Conservation (phyloP, 768 basidiomycete species). For the Suillus paluster region DNA sequence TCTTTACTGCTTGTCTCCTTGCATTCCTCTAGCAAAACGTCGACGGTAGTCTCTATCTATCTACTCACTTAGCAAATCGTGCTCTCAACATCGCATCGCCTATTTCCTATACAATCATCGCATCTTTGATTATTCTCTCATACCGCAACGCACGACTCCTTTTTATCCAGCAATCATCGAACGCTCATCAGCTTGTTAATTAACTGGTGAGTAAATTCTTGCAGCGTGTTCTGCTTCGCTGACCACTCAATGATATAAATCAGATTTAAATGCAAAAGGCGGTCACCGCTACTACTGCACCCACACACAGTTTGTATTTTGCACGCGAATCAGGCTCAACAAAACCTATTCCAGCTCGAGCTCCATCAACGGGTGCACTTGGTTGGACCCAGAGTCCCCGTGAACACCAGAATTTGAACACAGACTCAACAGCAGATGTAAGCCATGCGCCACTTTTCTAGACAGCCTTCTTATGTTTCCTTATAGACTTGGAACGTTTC, state of each 20-base stretch:
- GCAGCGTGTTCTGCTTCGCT: slow-evolving; percentile 13
- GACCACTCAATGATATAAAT: slow-evolving; percentile 30
- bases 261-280: slow-evolving; percentile 73
- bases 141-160: slow-evolving; percentile 43
- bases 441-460: slow-evolving; percentile 29
- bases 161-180: slow-evolving; percentile 54
- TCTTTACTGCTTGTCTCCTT: slow-evolving; percentile 43
- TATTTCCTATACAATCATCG: slow-evolving; percentile 44
- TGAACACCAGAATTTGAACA: slow-evolving; percentile 38
- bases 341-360: slow-evolving; percentile 34
- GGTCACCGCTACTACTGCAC: slow-evolving; percentile 60
- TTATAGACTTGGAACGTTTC: slow-evolving; percentile 54
- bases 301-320: slow-evolving; percentile 37
- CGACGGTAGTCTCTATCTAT: slow-evolving; percentile 42
- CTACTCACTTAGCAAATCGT: slow-evolving; percentile 39
- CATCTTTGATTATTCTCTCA: slow-evolving; percentile 54
- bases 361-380: slow-evolving; percentile 39
- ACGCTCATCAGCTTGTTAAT: slow-evolving; percentile 44
- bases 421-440: slow-evolving; percentile 46
- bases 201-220: slow-evolving; percentile 47
- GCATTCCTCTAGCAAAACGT: slow-evolving; percentile 40
- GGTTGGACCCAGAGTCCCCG: slow-evolving; percentile 52
- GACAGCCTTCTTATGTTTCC: slow-evolving; percentile 20
- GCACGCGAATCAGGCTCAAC: slow-evolving; percentile 41
- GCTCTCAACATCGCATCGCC: slow-evolving; percentile 36